Evolutionary conservation across 2,329 filamentous ascomycete species (phyloP), one percentile per base, ranked within the genome.

Genomic region (Ilyonectria sp.): DNA sequence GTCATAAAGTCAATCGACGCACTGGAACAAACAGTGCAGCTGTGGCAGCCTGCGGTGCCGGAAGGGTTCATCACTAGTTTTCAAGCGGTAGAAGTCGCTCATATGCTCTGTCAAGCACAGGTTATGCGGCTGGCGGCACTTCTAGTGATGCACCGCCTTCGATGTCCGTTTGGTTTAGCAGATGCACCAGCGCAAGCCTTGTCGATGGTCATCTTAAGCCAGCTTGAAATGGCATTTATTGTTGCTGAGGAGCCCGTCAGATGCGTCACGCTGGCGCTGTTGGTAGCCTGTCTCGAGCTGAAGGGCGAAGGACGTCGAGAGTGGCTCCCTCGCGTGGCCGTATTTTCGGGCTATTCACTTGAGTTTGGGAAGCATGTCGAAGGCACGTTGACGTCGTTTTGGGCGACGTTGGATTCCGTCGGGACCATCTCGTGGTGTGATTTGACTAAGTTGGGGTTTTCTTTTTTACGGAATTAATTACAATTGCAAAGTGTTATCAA

Each of bases 71-170:
- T 53, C 8, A 62, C 29, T 0, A 46, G 49, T 4, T 77, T 71
- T 19, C 70, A 69, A 4, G 49, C 73, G 0, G 50, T 56, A 10
- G 77, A 78, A 31, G 66, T 77, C 2, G 65, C 73, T 0, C 76
- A 76, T 53, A 77, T 79, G 76, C 64, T 77, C 47, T 76, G 75
- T 13, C 77, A 79, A 29, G 72, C 69, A 2, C 72, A 75, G 19
- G 71, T 74, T 13, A 69, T 75, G 62, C 73, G 70, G 4, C 56
- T 70, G 4, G 71, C 71, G 2, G 70, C 67, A 7, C 63, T 76
- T 5, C 68, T 79, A 7, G 61, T 78, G 8, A 57, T 76, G 0
- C 73, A 77, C 46, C 66, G 76, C 1, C 63, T 79, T 3, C 65
- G 70, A 11, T 60, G 70, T 59, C 66, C 67, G 0, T 78, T 74